These are phyloP conservation scores for Suhomyces tanzawaensis DNA, from an alignment of 805 yeast genomes.

Conservation along the genomic window DNA sequence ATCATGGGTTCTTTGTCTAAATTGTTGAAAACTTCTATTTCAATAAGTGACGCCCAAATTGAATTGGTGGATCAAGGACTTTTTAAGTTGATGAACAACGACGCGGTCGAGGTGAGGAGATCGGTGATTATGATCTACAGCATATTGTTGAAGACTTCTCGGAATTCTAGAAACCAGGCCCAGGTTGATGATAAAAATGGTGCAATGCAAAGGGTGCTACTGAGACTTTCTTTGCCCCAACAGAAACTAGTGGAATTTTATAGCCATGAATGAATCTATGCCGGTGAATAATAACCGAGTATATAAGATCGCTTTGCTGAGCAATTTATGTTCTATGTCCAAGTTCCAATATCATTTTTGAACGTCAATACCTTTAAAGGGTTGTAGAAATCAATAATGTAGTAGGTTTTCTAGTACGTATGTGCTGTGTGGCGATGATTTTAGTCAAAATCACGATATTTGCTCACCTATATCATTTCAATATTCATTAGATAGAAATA, in stretches of 20 bases:
- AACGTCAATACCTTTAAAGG: too few species aligned
- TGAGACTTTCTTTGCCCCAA: constrained; percentile 41
- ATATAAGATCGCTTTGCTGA: too few species aligned
- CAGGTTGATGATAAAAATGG: constrained; percentile 11
- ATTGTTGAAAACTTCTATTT: constrained; percentile 19
- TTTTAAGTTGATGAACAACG: constrained; percentile 24
- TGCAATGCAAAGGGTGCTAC: constrained; percentile 29
- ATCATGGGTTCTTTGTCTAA: constrained; percentile 25
- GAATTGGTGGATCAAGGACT: constrained; percentile 29
- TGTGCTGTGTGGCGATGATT: too few species aligned
- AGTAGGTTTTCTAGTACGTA: too few species aligned
- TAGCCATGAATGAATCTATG: constrained; percentile 22
- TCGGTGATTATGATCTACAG: constrained; percentile 40
- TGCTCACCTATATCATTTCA: neutral
- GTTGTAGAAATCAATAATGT: too few species aligned
- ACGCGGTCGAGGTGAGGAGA: constrained; percentile 37
- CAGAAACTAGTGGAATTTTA: constrained; percentile 48
- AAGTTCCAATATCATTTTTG: too few species aligned
- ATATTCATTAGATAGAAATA: neutral
- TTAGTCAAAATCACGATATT: too few species aligned
- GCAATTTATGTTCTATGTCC: too few species aligned
- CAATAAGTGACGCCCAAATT: constrained; percentile 18
- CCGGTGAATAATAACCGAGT: too few species aligned
- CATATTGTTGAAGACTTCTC: constrained; percentile 22
- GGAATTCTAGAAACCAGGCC: constrained; percentile 13